Evolutionary conservation across 345 rosid genomes (phyloP).

Genomic region (Linum lewisii): DNA sequence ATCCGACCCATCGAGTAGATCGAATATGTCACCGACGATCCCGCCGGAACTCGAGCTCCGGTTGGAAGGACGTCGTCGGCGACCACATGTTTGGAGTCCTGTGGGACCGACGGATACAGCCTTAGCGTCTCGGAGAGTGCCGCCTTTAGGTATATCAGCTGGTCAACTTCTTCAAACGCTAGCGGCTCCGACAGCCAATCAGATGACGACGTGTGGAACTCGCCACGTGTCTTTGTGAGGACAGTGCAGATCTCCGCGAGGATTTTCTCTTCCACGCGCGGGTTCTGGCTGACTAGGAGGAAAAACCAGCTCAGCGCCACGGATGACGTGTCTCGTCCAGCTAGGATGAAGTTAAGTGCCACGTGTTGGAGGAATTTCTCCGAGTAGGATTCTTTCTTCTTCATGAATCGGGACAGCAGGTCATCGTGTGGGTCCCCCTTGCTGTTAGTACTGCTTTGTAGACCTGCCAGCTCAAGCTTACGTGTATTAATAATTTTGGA

Average conservation of each 20-base stretch:
- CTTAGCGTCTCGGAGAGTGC: constrained; percentile 84
- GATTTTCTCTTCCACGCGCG: constrained; percentile 52
- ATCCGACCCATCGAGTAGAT: constrained; percentile 81
- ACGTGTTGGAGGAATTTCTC: constrained; percentile 57
- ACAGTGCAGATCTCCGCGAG: constrained; percentile 48
- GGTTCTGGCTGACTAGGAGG: constrained; percentile 75
- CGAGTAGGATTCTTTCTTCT: constrained; percentile 51
- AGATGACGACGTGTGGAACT: constrained; percentile 13
- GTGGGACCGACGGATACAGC: constrained; percentile 81
- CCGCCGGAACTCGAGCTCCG: constrained; percentile 66
- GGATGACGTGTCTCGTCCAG: constrained; percentile 90
- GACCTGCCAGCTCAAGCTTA: constrained; percentile 11
- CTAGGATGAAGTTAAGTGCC: constrained; percentile 84
- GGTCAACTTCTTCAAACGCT: constrained; percentile 74
- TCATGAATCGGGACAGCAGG: constrained; percentile 69
- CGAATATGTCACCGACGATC: constrained; percentile 81
- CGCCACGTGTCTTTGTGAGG: constrained; percentile 58
- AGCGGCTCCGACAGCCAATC: constrained; percentile 67
- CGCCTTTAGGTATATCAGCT: constrained; percentile 66
- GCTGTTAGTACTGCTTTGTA: background rate
- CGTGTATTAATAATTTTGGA: constrained; percentile 54
- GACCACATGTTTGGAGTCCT: constrained; percentile 72
- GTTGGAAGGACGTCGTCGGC: constrained; percentile 70
- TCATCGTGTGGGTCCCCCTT: constrained; percentile 68
- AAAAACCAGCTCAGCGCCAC: constrained; percentile 94